These are phyloP conservation scores for Ustilago vetiveriae DNA, from an alignment of 1,284 basidiomycete genomes.

Conservation along the genomic window DNA sequence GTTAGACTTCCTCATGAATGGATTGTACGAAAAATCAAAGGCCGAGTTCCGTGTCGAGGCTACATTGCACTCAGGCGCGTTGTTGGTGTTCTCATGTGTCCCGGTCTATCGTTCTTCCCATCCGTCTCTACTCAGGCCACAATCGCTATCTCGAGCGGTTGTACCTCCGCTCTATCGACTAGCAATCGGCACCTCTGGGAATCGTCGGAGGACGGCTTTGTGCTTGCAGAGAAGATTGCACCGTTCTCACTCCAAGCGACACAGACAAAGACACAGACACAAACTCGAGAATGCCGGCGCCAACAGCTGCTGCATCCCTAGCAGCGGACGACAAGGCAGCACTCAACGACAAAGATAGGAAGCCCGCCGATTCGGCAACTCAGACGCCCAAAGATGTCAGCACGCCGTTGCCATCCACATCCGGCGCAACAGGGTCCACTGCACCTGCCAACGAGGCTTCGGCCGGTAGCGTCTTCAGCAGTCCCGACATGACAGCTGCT, in stretches of 20 bases:
- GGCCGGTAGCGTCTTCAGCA: constrained; percentile 36
- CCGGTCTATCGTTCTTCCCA: too few species aligned
- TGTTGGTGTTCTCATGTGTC: too few species aligned
- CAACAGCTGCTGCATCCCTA: constrained; percentile 15
- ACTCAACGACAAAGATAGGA: constrained; percentile 17
- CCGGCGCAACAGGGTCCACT: constrained; percentile 9
- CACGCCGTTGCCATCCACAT: constrained; percentile 15
- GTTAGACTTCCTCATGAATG: neutral
- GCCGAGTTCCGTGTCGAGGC: neutral
- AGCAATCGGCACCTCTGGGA: neutral
- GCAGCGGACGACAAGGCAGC: constrained; percentile 31
- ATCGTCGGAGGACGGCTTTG: too few species aligned
- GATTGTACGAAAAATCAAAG: neutral
- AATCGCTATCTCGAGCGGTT: too few species aligned
- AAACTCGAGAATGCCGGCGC: constrained; percentile 15
- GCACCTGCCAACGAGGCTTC: constrained; percentile 23
- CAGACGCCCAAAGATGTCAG: constrained; percentile 31
- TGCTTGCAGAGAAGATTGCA: too few species aligned
- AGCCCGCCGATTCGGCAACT: constrained; percentile 16
- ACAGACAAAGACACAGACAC: neutral
- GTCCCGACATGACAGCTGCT: constrained; percentile 43
- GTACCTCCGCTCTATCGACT: neutral
- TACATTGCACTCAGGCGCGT: neutral
- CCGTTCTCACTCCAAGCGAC: neutral
- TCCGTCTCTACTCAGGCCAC: too few species aligned